phyloP scores from a whole-genome alignment of 495 filamentous ascomycete genomes.

The Elaphomyces granulatus region DNA sequence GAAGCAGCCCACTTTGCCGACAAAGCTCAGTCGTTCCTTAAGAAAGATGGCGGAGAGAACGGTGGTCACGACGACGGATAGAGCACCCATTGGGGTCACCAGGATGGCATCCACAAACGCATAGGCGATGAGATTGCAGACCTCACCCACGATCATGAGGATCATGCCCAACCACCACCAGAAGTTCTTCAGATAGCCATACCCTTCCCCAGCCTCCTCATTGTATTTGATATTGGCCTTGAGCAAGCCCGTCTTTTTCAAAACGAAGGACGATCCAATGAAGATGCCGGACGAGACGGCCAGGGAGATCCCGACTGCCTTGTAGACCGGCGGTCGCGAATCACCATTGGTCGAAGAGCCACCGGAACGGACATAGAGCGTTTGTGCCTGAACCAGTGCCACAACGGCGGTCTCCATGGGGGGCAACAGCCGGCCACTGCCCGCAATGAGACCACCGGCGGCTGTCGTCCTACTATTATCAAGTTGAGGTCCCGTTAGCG shows the following conservation, averaged over 20 bases:
- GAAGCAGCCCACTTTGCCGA: slow-evolving; percentile 93
- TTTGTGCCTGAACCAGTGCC: slow-evolving; percentile 28
- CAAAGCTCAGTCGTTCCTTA: slow-evolving; percentile 87
- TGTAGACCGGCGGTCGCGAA: slow-evolving; percentile 53
- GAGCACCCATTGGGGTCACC: slow-evolving; percentile 87
- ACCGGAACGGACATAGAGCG: slow-evolving; percentile 32
- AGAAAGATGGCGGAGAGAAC: slow-evolving; percentile 91
- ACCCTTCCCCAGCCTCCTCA: slow-evolving; percentile 90
- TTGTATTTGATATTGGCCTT: slow-evolving; percentile 94
- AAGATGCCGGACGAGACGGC: slow-evolving; percentile 84
- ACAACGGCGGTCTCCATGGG: slow-evolving; percentile 37
- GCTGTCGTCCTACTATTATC: too few species aligned
- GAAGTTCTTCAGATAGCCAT: slow-evolving; percentile 91
- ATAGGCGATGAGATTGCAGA: slow-evolving; percentile 96
- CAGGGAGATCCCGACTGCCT: slow-evolving; percentile 73
- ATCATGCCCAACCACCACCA: slow-evolving; percentile 97
- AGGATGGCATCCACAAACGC: slow-evolving; percentile 95
- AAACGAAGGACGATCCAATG: slow-evolving; percentile 87
- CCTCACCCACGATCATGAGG: slow-evolving; percentile 91
- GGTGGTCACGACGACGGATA: slow-evolving; percentile 88
- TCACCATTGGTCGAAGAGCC: too few species aligned
- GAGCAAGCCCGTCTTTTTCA: slow-evolving; percentile 86
- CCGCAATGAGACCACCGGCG: too few species aligned
- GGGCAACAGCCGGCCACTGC: slow-evolving; percentile 3
- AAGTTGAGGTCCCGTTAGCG: too few species aligned